phyloP scores from a whole-genome alignment of 148 eudicot genomes.

The Vaccinium darrowii region DNA sequence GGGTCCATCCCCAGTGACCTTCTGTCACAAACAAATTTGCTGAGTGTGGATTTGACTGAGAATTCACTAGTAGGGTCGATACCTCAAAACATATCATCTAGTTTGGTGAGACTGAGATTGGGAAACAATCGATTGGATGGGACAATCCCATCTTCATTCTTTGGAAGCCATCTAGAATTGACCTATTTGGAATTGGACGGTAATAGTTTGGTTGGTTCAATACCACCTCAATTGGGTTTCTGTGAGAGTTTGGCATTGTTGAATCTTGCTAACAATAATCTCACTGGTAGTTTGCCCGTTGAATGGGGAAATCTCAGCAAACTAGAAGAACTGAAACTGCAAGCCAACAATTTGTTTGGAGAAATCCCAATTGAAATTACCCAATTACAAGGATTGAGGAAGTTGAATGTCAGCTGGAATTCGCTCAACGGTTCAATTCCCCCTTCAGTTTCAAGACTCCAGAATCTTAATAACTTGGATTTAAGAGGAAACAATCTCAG shows the following conservation, averaged over 20 bases:
- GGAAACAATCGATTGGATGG: constrained; percentile 56
- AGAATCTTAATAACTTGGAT: constrained; percentile 50
- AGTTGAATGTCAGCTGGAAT: constrained; percentile 65
- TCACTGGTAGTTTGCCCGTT: constrained; percentile 51
- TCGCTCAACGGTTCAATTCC: constrained; percentile 59
- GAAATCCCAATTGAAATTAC: constrained; percentile 54
- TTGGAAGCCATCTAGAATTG: constrained; percentile 34
- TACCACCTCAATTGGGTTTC: constrained; percentile 55
- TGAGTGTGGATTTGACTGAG: constrained; percentile 52
- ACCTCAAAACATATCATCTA: constrained; percentile 44
- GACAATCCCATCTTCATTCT: constrained; percentile 35
- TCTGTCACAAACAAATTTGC: constrained; percentile 47
- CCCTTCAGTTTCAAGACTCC: constrained; percentile 45
- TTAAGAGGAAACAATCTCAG: constrained; percentile 56
- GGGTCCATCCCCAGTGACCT: constrained; percentile 60
- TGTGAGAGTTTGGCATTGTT: constrained; percentile 51
- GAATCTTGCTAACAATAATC: constrained; percentile 53
- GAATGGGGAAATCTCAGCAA: constrained; percentile 41
- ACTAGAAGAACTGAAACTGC: constrained; percentile 60
- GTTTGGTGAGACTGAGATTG: constrained; percentile 60
- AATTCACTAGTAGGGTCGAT: constrained; percentile 53
- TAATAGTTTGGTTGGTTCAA: constrained; percentile 49
- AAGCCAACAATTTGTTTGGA: constrained; percentile 53
- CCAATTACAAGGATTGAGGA: constrained; percentile 35
- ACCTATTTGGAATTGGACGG: constrained; percentile 65